Base-by-base conservation (phyloP, 805 yeast species). In the Candida fluviatilis region DNA sequence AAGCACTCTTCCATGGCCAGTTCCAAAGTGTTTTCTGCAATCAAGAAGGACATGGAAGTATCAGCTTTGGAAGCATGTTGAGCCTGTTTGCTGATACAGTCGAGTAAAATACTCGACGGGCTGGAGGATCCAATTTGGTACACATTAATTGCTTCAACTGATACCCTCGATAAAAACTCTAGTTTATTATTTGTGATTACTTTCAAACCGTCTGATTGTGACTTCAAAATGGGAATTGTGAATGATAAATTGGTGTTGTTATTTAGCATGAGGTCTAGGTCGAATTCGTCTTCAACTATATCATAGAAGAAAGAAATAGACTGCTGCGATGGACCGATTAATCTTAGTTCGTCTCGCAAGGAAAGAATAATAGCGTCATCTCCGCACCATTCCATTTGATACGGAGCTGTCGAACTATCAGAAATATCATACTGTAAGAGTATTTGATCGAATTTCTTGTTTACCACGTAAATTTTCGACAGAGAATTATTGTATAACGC, bases 51-150 rank as follows among this genome's bases (percentile, higher is more conserved):
- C 24, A 90, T 66, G 43, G 83, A 85, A 41, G 84, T 87, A 52
- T 84, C 86, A 0, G 95, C 91, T 50, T 82, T 82, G 0, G 96
- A 87, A 0, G 93, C 76, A 47, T 82, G 82, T 28, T 64, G 63
- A 11, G 78, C 75, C 6, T 88, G 62, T 41, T 84, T 64, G 35
- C 66, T 71, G n/a, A 66, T 54, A 6, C 96, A 84, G 59, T 90
- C 96, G 6, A 87, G 62, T 24, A 93, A 62, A 17, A 91, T 82
- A 2, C 95, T 87, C 23, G 93, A 73, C 1, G 96, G 84, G 24
- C 85, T 74, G 0, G 86, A 74, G 0, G 96, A 87, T 0, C 98
- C 99, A 34, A 90, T 77, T 51, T 76, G 77, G 58, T 88, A 88
- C 5, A 86, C 71, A 27, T 80, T 78, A 3, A 73, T 70, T 0